Conservation (phyloP, 169 alveolate species). For the Condylostoma magnum region DNA sequence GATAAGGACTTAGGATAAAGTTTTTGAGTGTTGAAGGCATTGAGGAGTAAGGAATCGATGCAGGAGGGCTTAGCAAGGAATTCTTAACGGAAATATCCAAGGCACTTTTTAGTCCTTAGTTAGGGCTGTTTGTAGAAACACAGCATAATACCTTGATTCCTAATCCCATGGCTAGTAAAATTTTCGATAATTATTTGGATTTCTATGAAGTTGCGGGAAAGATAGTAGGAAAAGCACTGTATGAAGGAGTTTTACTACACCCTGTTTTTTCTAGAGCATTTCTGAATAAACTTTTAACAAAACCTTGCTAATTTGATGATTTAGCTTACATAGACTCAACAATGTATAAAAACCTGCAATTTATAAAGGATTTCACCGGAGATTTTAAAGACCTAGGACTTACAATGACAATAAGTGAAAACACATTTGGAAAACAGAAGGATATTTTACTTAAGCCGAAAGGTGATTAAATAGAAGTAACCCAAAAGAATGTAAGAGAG, state of each 20-base stretch:
- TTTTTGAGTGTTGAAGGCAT: neutral
- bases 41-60: slow-evolving; percentile 41
- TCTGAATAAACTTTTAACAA: slow-evolving; percentile 49
- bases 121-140: slow-evolving; percentile 38
- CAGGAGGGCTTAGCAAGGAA: slow-evolving; percentile 46
- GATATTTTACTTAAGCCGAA: slow-evolving; percentile 28
- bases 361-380: slow-evolving; percentile 49
- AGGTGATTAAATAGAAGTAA: slow-evolving; percentile 33
- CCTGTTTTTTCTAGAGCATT: slow-evolving; percentile 62
- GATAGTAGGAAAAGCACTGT: slow-evolving; percentile 65
- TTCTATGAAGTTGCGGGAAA: slow-evolving; percentile 28
- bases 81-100: slow-evolving; percentile 23
- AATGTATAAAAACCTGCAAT: slow-evolving; percentile 47
- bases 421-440: too few species aligned
- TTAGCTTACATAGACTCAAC: slow-evolving; percentile 53
- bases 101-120: slow-evolving; percentile 37
- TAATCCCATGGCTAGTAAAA: slow-evolving; percentile 33
- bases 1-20: neutral
- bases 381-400: slow-evolving; percentile 52
- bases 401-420: slow-evolving; percentile 49
- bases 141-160: slow-evolving; percentile 61
- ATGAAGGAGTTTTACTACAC: slow-evolving; percentile 52
- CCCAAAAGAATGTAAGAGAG: slow-evolving; percentile 46
- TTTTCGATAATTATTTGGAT: slow-evolving; percentile 24
- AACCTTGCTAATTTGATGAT: slow-evolving; percentile 44